phyloP scores from a whole-genome alignment of 2,329 filamentous ascomycete genomes.

The Coniochaeta sp. region DNA sequence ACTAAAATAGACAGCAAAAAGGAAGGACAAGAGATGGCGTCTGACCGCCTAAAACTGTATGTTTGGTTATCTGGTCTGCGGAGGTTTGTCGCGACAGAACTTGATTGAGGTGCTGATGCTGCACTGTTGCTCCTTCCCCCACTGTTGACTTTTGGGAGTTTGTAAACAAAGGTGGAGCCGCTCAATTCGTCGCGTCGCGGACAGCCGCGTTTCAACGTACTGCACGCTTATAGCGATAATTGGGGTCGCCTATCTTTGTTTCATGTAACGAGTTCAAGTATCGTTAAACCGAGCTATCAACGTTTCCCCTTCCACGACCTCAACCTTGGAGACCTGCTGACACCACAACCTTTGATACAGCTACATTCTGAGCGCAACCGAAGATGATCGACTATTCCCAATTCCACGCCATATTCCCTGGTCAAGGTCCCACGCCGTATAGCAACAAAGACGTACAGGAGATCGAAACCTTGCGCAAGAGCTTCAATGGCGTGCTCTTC shows the following conservation, averaged over 20 bases:
- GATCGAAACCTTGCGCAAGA: constrained; percentile 60
- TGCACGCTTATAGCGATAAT: not conserved
- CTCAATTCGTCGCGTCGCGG: constrained; percentile 1
- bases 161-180: constrained; percentile 29
- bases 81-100: not conserved
- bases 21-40: constrained; percentile 2
- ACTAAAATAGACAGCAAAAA: not conserved
- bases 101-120: not conserved
- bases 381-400: constrained; percentile 57
- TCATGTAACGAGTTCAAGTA: not conserved
- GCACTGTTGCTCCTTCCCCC: constrained; percentile 8
- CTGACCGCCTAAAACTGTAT: not conserved
- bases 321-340: not conserved
- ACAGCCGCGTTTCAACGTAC: not conserved
- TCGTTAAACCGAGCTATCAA: not conserved
- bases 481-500: constrained; percentile 64
- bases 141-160: constrained; percentile 15
- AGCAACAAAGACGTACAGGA: constrained; percentile 51
- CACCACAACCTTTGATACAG: not conserved
- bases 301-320: not conserved
- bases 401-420: constrained; percentile 61
- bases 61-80: not conserved
- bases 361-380: not conserved
- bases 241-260: not conserved
- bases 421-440: constrained; percentile 53